Conservation (phyloP, 2,329 filamentous ascomycete genomes). For the Fusarium odoratissimum region DNA sequence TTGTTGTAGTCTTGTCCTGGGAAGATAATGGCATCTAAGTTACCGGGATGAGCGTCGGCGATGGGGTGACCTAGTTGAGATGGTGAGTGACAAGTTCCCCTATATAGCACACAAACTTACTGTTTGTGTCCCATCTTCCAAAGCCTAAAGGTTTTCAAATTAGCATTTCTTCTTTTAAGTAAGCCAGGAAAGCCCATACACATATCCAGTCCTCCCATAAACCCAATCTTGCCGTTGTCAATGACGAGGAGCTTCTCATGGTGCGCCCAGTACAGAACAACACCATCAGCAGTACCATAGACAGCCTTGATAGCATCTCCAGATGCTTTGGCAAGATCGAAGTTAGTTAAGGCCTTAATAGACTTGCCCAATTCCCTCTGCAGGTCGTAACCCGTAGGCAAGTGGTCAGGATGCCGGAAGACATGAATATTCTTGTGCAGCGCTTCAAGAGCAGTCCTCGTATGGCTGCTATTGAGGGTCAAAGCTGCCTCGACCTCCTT, state of each 20-base stretch:
- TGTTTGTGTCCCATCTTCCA: constrained; percentile 88
- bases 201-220: constrained; percentile 92
- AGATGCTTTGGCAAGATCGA: constrained; percentile 73
- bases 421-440: constrained; percentile 61
- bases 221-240: constrained; percentile 77
- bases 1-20: constrained; percentile 96
- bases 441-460: constrained; percentile 18
- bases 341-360: constrained; percentile 60
- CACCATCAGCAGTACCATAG: constrained; percentile 84
- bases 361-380: constrained; percentile 75
- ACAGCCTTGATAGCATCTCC: constrained; percentile 79
- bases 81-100: constrained; percentile 16
- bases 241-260: constrained; percentile 91
- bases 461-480: constrained; percentile 62
- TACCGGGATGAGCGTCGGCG: constrained; percentile 82
- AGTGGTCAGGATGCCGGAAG: constrained; percentile 90
- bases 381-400: constrained; percentile 77
- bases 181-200: constrained; percentile 57
- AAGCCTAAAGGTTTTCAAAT: constrained; percentile 63
- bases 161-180: constrained; percentile 20
- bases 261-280: constrained; percentile 91
- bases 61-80: constrained; percentile 72
- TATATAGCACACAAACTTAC: constrained; percentile 49
- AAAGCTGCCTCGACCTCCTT: constrained; percentile 89
- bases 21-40: constrained; percentile 81